Base-by-base conservation (phyloP, 2,329 filamentous ascomycete species). In the Arthrobotrys iridis region DNA sequence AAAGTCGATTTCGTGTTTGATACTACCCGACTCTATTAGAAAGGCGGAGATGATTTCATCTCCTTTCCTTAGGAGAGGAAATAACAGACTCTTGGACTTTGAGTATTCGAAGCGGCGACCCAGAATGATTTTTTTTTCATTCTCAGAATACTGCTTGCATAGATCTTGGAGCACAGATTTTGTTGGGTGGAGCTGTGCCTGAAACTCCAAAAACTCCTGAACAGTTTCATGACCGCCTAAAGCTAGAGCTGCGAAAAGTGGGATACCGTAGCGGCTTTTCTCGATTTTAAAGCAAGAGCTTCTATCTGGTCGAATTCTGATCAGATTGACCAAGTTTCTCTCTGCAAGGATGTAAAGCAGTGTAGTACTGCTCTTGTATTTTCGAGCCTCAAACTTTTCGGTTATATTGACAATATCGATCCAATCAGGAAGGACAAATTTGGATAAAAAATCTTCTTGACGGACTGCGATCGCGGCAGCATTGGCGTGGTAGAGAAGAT, bases 401-500 rank as follows among this genome's bases (percentile, higher is more conserved):
- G 82, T 79, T 11, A 79, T 2, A 57, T 83, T 83, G 24, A 78
- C 57, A 0, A 81, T 37, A 0, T 46, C 26, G 24, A 82, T 79
- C 82, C 82, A 84, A 0, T 48, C 13, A 5, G 63, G 5, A 24
- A 80, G 48, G 13, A 63, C 58, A 33, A 83, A 83, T 0, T 22
- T 4, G 3, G 62, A 26, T 0, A 85, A 28, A 72, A 84, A 84
- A 0, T 71, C 46, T 2, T 62, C 37, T 76, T 83, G 81, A 15
- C 66, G 26, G 30, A 82, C 77, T 1, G 68, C 76, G 15, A 33
- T 71, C 62, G 81, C 78, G 41, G 84, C 83, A 33, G 15, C 26
- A 43, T 86, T 78, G 7, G 84, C 81, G 66, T 86, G 85, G 50
- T 78, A 71, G 13, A 86, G 78, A 7, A 85, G 41, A 60, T 84